Conservation (phyloP, 2,329 filamentous ascomycete genomes). For the Curvularia eragrostidis region DNA sequence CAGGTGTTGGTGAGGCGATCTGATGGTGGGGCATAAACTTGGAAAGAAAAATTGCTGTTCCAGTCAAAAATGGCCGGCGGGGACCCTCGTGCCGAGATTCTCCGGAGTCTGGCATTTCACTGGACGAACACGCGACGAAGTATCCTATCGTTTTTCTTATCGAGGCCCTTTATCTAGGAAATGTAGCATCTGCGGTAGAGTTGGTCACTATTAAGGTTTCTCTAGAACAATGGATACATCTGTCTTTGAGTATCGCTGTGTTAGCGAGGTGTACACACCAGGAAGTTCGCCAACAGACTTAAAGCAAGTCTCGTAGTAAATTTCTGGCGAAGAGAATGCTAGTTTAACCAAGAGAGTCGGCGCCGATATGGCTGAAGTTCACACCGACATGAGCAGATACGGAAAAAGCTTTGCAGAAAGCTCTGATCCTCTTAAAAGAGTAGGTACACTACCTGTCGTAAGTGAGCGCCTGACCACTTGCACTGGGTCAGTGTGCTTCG, state of each 20-base stretch:
- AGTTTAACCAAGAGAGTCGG: not conserved
- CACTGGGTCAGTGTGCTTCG: not conserved
- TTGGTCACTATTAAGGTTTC: not conserved
- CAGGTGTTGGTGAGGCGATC: not conserved
- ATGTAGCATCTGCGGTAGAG: not conserved
- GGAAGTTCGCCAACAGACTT: not conserved
- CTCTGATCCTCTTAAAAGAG: not conserved
- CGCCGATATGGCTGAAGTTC: not conserved
- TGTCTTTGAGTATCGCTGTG: not conserved
- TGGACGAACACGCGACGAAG: not conserved
- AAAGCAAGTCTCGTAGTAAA: not conserved
- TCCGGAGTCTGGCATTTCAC: not conserved
- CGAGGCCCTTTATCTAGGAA: not conserved
- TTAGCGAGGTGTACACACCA: not conserved
- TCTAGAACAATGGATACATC: not conserved
- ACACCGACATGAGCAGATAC: not conserved
- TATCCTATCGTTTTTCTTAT: not conserved
- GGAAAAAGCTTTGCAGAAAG: not conserved
- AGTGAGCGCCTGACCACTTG: not conserved
- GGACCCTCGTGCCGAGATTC: not conserved
- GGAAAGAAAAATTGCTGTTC: not conserved
- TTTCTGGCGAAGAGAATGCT: not conserved
- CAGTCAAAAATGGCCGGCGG: not conserved
- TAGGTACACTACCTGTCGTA: not conserved
- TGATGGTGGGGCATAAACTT: conserved; percentile 1